Conservation (phyloP, 1,284 basidiomycete genomes). For the Rhodotorula sp. region DNA sequence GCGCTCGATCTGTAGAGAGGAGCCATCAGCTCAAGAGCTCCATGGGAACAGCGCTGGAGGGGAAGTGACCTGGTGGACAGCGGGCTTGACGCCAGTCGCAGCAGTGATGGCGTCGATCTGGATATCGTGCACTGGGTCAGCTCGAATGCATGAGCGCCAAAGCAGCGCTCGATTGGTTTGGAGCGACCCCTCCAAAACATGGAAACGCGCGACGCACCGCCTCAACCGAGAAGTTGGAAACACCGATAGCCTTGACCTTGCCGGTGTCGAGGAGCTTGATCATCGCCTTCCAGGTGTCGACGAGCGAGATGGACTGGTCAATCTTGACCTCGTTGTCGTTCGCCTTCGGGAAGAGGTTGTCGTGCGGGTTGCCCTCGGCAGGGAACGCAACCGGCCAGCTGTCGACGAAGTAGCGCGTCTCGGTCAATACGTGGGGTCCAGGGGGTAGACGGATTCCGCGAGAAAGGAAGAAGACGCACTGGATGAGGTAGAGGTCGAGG, state of each 20-base stretch:
- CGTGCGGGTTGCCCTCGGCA: conserved; percentile 36
- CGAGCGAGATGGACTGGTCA: conserved; percentile 63
- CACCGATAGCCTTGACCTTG: conserved; percentile 39
- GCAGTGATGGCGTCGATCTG: conserved; percentile 41
- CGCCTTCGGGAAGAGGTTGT: conserved; percentile 59
- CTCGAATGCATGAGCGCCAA: too few species aligned
- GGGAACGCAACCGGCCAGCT: conserved; percentile 67
- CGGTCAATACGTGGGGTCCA: too few species aligned
- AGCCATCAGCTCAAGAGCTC: too few species aligned
- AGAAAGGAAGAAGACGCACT: conserved; percentile 1
- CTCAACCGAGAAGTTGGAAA: conserved; percentile 45
- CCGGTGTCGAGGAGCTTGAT: conserved; percentile 59
- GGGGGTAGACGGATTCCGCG: too few species aligned
- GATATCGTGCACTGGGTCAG: too few species aligned
- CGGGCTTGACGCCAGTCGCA: conserved; percentile 41
- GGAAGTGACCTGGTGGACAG: conserved; percentile 34
- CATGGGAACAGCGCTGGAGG: neutral
- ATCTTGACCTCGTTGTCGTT: conserved; percentile 58
- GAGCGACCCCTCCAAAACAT: neutral
- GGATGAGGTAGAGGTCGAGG: conserved; percentile 50
- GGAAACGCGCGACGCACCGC: neutral
- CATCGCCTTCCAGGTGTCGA: conserved; percentile 82
- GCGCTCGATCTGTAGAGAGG: conserved; percentile 38
- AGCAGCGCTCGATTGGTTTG: too few species aligned
- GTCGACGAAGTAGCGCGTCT: conserved; percentile 56